Conservation (phyloP, 768 basidiomycete species). For the Pisolithus microcarpus region DNA sequence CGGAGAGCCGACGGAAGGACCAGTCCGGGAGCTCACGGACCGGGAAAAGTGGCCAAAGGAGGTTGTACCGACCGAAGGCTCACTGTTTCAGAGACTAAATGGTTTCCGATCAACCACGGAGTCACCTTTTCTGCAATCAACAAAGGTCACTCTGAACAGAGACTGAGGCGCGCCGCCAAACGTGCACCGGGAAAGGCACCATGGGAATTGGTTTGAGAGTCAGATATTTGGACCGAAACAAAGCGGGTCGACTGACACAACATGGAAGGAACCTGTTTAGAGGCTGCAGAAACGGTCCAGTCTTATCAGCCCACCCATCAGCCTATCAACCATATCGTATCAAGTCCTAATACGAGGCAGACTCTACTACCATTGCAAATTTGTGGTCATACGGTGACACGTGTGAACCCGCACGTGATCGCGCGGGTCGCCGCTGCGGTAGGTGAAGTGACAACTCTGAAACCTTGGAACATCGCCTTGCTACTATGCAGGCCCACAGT, state of each 20-base stretch:
- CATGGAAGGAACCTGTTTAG: not conserved
- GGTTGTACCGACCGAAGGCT: not conserved
- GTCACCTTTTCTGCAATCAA: not conserved
- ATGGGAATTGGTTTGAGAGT: too few species aligned
- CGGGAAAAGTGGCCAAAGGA: not conserved
- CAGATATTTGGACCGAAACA: too few species aligned
- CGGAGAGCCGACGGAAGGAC: slow-evolving; percentile 3
- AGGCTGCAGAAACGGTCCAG: not conserved
- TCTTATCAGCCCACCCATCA: not conserved
- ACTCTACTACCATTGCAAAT: too few species aligned
- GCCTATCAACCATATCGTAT: not conserved
- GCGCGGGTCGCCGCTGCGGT: too few species aligned
- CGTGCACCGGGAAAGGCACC: too few species aligned
- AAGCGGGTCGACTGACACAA: too few species aligned
- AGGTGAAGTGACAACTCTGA: too few species aligned
- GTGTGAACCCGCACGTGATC: too few species aligned
- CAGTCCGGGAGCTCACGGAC: not conserved
- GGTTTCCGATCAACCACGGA: not conserved
- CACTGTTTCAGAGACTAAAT: not conserved
- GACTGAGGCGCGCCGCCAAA: not conserved
- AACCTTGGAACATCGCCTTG: too few species aligned
- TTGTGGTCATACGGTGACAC: too few species aligned
- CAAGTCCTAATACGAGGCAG: not conserved
- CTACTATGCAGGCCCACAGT: too few species aligned
- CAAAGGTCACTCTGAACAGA: not conserved